Percentiles rank a stretch among this genome's conserved stretches.
Evolutionary conservation across 2,329 filamentous ascomycete species (phyloP).

Genomic region (Xylariaceae sp.): DNA sequence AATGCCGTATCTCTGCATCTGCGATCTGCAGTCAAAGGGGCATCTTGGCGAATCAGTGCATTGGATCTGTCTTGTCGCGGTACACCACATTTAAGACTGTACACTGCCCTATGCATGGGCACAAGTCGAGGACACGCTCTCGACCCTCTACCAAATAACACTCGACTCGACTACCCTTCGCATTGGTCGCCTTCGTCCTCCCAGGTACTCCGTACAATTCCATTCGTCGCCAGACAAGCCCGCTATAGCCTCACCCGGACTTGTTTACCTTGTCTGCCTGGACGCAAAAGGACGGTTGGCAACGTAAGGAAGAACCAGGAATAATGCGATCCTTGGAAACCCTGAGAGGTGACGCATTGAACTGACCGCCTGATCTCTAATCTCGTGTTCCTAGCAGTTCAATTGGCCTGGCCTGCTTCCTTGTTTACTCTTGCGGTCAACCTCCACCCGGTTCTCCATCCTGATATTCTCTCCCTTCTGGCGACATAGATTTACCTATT

Average conservation of each 20-base stretch:
- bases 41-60: slow-evolving; percentile 17
- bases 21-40: slow-evolving; percentile 18
- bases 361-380: background rate
- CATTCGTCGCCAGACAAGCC: slow-evolving; percentile 4
- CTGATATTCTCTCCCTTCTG: background rate
- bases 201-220: slow-evolving; percentile 5
- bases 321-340: slow-evolving; percentile 1
- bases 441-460: background rate
- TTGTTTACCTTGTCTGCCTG: background rate
- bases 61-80: background rate
- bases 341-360: slow-evolving; percentile 1
- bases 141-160: background rate
- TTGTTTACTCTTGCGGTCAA: slow-evolving; percentile 1
- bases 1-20: slow-evolving; percentile 16
- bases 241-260: slow-evolving; percentile 5
- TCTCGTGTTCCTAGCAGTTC: background rate
- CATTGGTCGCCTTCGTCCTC: slow-evolving; percentile 7
- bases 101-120: background rate
- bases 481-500: slow-evolving; percentile 1
- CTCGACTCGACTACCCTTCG: background rate
- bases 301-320: background rate
- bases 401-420: background rate
- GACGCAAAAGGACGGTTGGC: background rate
- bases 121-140: slow-evolving; percentile 1
- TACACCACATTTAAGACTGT: background rate